phyloP scores from a whole-genome alignment of 306 rosid genomes.

The Arachis hypogaea region DNA sequence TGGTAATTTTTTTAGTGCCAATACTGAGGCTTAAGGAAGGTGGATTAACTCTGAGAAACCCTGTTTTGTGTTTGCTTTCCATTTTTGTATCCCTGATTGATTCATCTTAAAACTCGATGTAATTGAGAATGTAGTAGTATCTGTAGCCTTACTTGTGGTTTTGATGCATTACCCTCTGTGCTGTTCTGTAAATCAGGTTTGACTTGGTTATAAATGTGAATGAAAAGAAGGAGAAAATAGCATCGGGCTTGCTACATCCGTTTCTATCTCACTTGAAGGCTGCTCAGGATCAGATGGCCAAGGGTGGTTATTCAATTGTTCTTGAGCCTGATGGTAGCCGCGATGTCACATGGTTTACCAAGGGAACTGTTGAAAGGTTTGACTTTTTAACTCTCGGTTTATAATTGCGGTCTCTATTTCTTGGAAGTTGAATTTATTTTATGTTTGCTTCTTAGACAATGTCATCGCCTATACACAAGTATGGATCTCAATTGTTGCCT shows the following conservation, averaged over 20 bases:
- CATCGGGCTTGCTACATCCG: conserved; percentile 85
- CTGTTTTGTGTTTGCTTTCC: neutral
- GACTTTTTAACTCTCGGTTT: conserved; percentile 23
- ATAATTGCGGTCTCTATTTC: conserved; percentile 9
- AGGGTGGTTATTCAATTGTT: conserved; percentile 89
- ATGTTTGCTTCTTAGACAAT: conserved; percentile 14
- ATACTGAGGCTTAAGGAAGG: conserved; percentile 12
- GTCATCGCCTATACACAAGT: conserved; percentile 20
- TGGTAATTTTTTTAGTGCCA: neutral
- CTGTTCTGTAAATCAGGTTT: conserved; percentile 57
- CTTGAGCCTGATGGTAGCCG: conserved; percentile 73
- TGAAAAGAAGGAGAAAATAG: conserved; percentile 93
- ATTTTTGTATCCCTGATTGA: conserved; percentile 10
- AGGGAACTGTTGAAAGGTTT: conserved; percentile 86
- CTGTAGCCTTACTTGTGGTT: conserved; percentile 30
- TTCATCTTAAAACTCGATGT: conserved; percentile 2
- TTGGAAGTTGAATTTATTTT: conserved; percentile 22
- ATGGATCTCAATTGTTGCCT: conserved; percentile 11
- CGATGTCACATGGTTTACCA: conserved; percentile 80
- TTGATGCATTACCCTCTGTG: conserved; percentile 7
- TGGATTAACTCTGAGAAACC: neutral
- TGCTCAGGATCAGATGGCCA: conserved; percentile 97
- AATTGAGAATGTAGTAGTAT: neutral
- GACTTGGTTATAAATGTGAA: conserved; percentile 84
- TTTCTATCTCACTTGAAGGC: conserved; percentile 90